These are phyloP conservation scores for Hansenula sp. DNA, from an alignment of 1,139 yeast species.

Conservation along the genomic window DNA sequence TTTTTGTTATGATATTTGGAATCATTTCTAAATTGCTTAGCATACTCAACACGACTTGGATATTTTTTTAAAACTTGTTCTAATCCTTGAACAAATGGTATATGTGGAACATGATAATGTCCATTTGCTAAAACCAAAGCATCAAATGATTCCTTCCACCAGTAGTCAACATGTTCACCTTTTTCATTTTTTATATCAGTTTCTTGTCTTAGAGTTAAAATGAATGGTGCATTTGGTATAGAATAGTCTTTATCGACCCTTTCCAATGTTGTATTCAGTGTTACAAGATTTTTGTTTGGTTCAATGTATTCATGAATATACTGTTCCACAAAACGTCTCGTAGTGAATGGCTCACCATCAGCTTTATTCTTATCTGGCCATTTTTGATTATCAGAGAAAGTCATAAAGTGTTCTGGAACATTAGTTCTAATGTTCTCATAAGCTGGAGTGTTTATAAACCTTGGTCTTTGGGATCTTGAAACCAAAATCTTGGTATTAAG, in stretches of 20 bases:
- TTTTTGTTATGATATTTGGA: constrained; percentile 27
- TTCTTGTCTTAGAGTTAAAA: constrained; percentile 27
- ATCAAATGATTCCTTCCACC: constrained; percentile 42
- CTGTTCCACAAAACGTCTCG: constrained; percentile 10
- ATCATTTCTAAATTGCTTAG: constrained; percentile 28
- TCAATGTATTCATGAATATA: constrained; percentile 28
- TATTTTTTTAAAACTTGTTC: constrained; percentile 28
- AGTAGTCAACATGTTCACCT: constrained; percentile 24
- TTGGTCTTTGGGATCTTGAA: constrained; percentile 2
- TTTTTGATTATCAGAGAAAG: constrained; percentile 31
- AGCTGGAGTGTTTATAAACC: constrained; percentile 33
- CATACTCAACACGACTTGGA: constrained; percentile 18
- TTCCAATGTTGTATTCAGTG: constrained; percentile 32
- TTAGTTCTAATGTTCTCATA: constrained; percentile 34
- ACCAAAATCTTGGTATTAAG: no score
- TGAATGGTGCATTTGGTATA: constrained; percentile 24
- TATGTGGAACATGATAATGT: constrained; percentile 48
- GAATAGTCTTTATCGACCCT: constrained; percentile 21
- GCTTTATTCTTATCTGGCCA: constrained; percentile 22
- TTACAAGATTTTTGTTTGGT: constrained; percentile 26
- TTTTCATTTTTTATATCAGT: constrained; percentile 12
- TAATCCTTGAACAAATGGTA: constrained; percentile 44
- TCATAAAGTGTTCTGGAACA: constrained; percentile 36
- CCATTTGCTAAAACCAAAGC: constrained; percentile 52
- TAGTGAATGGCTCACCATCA: constrained; percentile 2